phyloP scores from a whole-genome alignment of 2,329 filamentous ascomycete genomes.

The Thyridium curvatum region DNA sequence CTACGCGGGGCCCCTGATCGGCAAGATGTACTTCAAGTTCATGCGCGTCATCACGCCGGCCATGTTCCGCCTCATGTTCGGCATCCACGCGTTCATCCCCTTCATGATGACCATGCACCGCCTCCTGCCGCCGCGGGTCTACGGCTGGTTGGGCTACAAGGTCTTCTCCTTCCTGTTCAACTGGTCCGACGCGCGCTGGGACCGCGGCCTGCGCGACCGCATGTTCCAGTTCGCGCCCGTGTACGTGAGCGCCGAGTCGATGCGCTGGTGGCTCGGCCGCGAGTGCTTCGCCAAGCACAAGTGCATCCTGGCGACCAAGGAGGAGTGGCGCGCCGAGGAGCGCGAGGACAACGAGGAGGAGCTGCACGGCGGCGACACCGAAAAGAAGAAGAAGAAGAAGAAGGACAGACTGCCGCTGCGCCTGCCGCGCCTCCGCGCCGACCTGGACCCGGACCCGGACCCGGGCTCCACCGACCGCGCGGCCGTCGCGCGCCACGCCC shows the following conservation, averaged over 20 bases:
- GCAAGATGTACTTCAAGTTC: conserved; percentile 86
- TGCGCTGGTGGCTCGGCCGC: conserved; percentile 91
- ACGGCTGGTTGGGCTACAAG: conserved; percentile 77
- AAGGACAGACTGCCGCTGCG: conserved; percentile 9
- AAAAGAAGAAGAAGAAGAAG: conserved; percentile 11
- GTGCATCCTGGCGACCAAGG: conserved; percentile 77
- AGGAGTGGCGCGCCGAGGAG: conserved; percentile 59
- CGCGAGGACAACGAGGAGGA: conserved; percentile 46
- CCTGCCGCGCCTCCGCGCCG: conserved; percentile 14
- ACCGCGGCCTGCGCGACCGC: conserved; percentile 67
- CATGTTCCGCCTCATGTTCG: conserved; percentile 77
- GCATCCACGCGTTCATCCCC: conserved; percentile 89
- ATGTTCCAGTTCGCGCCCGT: conserved; percentile 92
- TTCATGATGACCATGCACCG: conserved; percentile 84
- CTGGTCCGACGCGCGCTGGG: conserved; percentile 84
- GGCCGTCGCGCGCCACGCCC: conserved; percentile 24
- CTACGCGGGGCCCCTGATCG: conserved; percentile 80
- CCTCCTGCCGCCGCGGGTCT: conserved; percentile 58
- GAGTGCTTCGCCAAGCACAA: conserved; percentile 76
- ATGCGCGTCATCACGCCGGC: conserved; percentile 73
- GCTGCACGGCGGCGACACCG: too few relatives aligned
- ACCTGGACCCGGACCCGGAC: conserved; percentile 23
- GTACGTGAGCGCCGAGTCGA: conserved; percentile 81
- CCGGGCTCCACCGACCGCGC: conserved; percentile 12
- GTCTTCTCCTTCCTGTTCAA: conserved; percentile 87